These are phyloP conservation scores for Garcia nutans DNA, from an alignment of 345 rosid genomes.

Conservation along the genomic window DNA sequence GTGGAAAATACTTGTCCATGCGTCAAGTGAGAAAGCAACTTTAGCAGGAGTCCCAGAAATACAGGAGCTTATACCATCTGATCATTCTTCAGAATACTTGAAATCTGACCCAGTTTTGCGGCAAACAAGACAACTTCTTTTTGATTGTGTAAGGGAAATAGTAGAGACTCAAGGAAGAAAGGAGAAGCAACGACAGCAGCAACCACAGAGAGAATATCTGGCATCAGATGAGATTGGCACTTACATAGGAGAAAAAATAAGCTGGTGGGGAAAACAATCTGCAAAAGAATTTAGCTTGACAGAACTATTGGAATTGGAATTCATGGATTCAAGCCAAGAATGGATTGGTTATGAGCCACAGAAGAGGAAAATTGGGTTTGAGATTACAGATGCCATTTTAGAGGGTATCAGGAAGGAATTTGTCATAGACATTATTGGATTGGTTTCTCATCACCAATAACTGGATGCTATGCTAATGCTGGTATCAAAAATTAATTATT, in stretches of 20 bases:
- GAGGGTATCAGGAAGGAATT: constrained; percentile 36
- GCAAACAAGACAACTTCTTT: constrained; percentile 47
- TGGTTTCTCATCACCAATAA: background rate
- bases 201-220: constrained; percentile 3
- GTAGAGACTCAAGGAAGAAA: constrained; percentile 31
- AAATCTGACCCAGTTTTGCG: constrained; percentile 37
- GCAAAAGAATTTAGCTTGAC: constrained; percentile 26
- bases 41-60: constrained; percentile 12
- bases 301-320: constrained; percentile 26
- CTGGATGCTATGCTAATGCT: background rate
- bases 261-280: constrained; percentile 30
- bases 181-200: constrained; percentile 15
- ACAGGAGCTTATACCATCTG: constrained; percentile 23
- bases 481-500: background rate
- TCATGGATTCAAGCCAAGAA: constrained; percentile 30
- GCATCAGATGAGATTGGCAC: constrained; percentile 34
- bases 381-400: constrained; percentile 43
- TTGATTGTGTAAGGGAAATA: constrained; percentile 48
- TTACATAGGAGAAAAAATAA: constrained; percentile 32
- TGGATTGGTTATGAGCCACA: constrained; percentile 32
- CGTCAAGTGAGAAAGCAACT: constrained; percentile 20
- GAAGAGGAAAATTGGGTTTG: constrained; percentile 25
- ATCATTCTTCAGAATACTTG: constrained; percentile 8
- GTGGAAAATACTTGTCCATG: constrained; percentile 30
- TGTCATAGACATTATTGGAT: constrained; percentile 27